Evolutionary conservation across 2,329 filamentous ascomycete species (phyloP), one percentile per base, ranked within the genome.

Genomic region (Fusarium sp.): DNA sequence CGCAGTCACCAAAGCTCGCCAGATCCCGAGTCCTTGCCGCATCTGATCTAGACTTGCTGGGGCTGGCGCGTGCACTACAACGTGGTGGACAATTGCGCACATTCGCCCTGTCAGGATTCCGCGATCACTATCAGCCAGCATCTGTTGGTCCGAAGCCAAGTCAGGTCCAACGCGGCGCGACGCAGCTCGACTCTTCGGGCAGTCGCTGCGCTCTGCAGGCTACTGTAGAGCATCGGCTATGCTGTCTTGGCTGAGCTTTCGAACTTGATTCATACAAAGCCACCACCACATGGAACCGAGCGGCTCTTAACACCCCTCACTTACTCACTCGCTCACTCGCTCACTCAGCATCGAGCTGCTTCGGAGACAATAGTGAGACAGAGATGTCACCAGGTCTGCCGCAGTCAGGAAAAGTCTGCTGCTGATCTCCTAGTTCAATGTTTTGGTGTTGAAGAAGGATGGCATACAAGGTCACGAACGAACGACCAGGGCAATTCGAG

Each of bases 161-260:
- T 72, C 72, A 76, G 69, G 70, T 71, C 71, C 68, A 72, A 60
- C 73, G 77, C 73, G 71, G 74, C 76, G 73, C 73, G 72, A 80
- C 76, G 78, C 78, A 80, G 67, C 72, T 80, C 78, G 77, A 80
- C 78, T 65, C 56, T 79, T 80, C 66, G 52, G 78, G 78, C 69
- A 78, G 73, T 75, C 70, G 59, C 73, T 69, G 67, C 71, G 62
- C 63, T 73, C 66, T 71, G 66, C 72, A 77, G 60, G 69, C 70
- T 78, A 72, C 72, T 70, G 70, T 67, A 74, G 64, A 76, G 64
- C 64, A 76, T 78, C 69, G 71, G 69, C 59, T 70, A 68, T 66
- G 54, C 38, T 70, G 62, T 64, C 66, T 72, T 70, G 63, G 69
- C 67, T 68, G 34, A 31, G 16, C 20, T 29, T 27, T 40, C n/a